These are phyloP conservation scores for Solanum sitiens DNA, from an alignment of 257 asterid genomes.

Conservation along the genomic window DNA sequence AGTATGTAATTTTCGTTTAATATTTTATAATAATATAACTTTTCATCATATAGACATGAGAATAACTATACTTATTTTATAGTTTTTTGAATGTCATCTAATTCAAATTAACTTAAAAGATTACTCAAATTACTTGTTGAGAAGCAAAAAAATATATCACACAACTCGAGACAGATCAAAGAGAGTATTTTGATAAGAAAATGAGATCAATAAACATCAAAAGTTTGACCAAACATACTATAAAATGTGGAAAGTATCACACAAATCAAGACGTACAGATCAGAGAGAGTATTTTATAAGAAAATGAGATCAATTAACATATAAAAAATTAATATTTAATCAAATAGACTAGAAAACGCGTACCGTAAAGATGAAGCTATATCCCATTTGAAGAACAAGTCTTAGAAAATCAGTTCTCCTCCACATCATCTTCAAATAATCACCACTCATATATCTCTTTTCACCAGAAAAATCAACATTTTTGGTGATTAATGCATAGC, in stretches of 20 bases:
- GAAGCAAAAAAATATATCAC: background rate
- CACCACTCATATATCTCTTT: conserved; percentile 25
- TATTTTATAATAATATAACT: background rate
- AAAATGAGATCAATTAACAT: background rate
- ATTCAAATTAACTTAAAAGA: background rate
- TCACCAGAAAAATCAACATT: conserved; percentile 28
- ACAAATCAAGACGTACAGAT: background rate
- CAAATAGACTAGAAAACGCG: background rate
- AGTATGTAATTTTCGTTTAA: background rate
- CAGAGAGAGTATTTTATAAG: background rate
- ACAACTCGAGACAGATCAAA: background rate
- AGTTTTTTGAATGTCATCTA: background rate
- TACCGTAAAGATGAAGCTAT: conserved; percentile 45
- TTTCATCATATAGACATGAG: background rate
- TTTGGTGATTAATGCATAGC: conserved; percentile 22
- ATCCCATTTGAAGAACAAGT: conserved; percentile 33
- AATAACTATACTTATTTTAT: background rate
- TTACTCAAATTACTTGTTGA: background rate
- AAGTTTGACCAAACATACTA: fast-evolving
- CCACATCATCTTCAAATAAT: conserved; percentile 48
- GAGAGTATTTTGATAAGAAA: background rate
- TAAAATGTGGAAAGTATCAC: background rate
- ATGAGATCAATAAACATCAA: background rate
- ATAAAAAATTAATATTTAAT: background rate
- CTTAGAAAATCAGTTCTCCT: conserved; percentile 32